These are phyloP conservation scores for Trypanosoma avium DNA, from an alignment of 208 protist genomes.

Conservation along the genomic window DNA sequence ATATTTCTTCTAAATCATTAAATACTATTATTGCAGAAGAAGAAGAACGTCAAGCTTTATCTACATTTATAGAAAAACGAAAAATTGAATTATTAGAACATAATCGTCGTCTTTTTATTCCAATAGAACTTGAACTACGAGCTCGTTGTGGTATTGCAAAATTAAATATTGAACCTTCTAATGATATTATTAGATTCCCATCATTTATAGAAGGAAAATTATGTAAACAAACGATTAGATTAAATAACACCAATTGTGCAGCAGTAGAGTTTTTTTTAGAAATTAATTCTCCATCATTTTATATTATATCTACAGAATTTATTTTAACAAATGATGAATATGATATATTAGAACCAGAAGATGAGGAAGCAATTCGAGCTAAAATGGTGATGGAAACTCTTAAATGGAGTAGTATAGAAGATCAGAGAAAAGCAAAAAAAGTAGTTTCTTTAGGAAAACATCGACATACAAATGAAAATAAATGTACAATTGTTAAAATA, in stretches of 20 bases:
- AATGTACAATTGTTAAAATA: constrained; percentile 1
- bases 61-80: constrained; percentile 53
- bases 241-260: constrained; percentile 81
- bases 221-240: constrained; percentile 61
- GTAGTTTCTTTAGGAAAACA: constrained; percentile 19
- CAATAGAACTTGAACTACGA: constrained; percentile 80
- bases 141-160: constrained; percentile 69
- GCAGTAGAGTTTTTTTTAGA: constrained; percentile 64
- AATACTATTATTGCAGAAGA: constrained; percentile 59
- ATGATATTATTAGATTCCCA: constrained; percentile 48
- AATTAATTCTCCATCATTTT: constrained; percentile 30
- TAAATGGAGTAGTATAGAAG: constrained; percentile 29
- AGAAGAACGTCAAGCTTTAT: constrained; percentile 62
- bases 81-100: constrained; percentile 44
- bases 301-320: constrained; percentile 21
- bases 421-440: constrained; percentile 25
- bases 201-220: constrained; percentile 23
- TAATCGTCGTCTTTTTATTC: constrained; percentile 61
- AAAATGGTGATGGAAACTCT: constrained; percentile 14
- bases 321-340: constrained; percentile 39
- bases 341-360: constrained; percentile 35
- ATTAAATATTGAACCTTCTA: constrained; percentile 73
- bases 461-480: background rate
- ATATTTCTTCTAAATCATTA: constrained; percentile 29
- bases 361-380: constrained; percentile 30